Percentiles rank a stretch among this genome's conserved stretches.
phyloP scores from a whole-genome alignment of 2,329 filamentous ascomycete genomes.

The Coniochaeta sp. region DNA sequence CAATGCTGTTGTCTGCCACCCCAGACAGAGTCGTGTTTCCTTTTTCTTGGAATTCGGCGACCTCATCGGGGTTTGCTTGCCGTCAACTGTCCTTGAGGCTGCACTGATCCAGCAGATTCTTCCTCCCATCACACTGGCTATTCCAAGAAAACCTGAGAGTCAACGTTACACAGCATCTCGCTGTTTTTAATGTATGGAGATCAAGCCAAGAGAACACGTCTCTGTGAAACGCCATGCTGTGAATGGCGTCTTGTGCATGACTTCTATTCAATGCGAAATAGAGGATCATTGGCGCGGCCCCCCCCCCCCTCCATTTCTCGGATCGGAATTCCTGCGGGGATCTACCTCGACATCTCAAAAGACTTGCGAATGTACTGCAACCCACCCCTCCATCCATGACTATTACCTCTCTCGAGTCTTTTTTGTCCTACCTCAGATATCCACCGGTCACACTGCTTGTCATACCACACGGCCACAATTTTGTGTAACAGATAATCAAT shows the following conservation, averaged over 20 bases:
- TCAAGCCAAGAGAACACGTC: background rate
- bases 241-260: background rate
- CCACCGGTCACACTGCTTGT: background rate
- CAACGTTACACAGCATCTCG: background rate
- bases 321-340: background rate
- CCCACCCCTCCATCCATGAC: background rate
- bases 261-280: background rate
- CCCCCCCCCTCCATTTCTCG: too few species aligned
- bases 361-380: background rate
- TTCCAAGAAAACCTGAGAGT: background rate
- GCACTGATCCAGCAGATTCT: background rate
- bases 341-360: background rate
- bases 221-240: background rate
- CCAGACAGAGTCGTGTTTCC: background rate
- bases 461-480: background rate
- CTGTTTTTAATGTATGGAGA: background rate
- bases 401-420: background rate
- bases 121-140: background rate
- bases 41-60: background rate
- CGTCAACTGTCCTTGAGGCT: background rate
- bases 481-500: background rate
- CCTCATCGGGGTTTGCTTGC: background rate
- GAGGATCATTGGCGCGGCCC: background rate
- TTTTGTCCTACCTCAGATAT: background rate
- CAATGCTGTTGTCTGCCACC: background rate